Evolutionary conservation across 2,329 filamentous ascomycete genomes (phyloP), one percentile per base, ranked within the genome.

Genomic region (Aspergillus persii): DNA sequence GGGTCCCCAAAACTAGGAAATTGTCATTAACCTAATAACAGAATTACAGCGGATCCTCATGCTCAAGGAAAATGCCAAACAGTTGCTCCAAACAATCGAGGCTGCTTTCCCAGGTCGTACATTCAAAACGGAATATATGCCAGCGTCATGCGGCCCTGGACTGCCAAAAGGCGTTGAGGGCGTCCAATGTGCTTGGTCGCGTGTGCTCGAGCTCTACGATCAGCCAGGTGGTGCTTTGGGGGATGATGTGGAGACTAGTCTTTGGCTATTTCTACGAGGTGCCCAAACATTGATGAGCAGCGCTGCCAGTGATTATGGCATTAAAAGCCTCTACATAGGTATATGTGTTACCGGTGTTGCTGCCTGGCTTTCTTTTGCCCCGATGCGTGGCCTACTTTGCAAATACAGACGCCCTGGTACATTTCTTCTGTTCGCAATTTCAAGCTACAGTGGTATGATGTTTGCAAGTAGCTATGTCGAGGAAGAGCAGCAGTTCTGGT

Each of bases 401-500:
- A 67, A 56, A 52, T 73, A 57, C 64, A 72, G 18, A 65, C 59
- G 65, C 33, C 59, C 73, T 18, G 67, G 69, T 3, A 26, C 68
- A 3, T 76, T 77, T 3, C 78, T 90, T 53, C 64, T 78, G 3
- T 62, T 83, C 2, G 79, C 87, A 31, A 84, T 84, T 0, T 51
- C 87, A 0, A 74, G 84, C 0, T 96, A 98, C 70, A 87, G 88
- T 1, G 74, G 86, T 41, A 96, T 97, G 86, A 98, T 98, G 93
- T 98, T 98, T 76, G 94, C 93, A 8, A 96, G 91, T 72, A 98
- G 93, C 70, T 99, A 95, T 73, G 92, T 99, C 2, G 95, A 99
- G 75, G 95, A 99, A 77, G 95, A 99, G 74, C 95, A 99, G 53
- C 92, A 98, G 66, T 97, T 96, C 73, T 99, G 95, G 95, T 98